Conservation (phyloP, 441 rosid species). For the Erodium chrysanthum region DNA sequence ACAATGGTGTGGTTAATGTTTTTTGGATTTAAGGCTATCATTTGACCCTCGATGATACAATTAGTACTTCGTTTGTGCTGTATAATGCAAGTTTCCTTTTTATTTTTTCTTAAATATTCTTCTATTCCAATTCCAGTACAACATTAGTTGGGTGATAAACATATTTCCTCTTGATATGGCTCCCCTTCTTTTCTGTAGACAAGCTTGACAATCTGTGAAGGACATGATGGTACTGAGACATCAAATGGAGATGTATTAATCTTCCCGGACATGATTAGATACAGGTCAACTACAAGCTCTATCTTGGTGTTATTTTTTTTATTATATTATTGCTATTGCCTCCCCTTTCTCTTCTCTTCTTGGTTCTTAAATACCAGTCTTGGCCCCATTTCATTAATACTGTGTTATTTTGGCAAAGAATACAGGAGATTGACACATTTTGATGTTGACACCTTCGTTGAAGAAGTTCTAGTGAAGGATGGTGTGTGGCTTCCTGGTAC, state of each 20-base stretch:
- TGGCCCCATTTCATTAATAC: constrained; percentile 8
- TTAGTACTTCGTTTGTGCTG: not conserved
- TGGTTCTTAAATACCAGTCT: constrained; percentile 8
- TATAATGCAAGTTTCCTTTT: not conserved
- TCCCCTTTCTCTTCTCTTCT: not conserved
- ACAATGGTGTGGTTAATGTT: not conserved
- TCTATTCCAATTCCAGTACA: not conserved
- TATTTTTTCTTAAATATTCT: not conserved
- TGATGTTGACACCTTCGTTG: constrained; percentile 96
- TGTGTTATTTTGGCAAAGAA: constrained; percentile 19
- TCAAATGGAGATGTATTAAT: constrained; percentile 97
- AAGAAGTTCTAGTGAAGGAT: constrained; percentile 92
- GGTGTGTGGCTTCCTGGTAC: constrained; percentile 91
- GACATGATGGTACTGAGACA: constrained; percentile 95
- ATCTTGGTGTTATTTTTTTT: not conserved
- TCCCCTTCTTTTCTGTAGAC: constrained; percentile 38
- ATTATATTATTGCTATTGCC: not conserved
- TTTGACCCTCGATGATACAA: too few species aligned
- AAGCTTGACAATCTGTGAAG: constrained; percentile 85
- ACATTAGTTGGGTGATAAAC: constrained; percentile 3
- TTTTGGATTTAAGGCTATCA: not conserved
- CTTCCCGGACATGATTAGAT: constrained; percentile 96
- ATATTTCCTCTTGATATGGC: constrained; percentile 6
- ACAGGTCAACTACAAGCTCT: constrained; percentile 44
- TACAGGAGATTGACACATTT: constrained; percentile 99